Percentiles rank a stretch among this genome's conserved stretches.
phyloP scores from a whole-genome alignment of 2,329 filamentous ascomycete genomes.

The Microsporum canis region DNA sequence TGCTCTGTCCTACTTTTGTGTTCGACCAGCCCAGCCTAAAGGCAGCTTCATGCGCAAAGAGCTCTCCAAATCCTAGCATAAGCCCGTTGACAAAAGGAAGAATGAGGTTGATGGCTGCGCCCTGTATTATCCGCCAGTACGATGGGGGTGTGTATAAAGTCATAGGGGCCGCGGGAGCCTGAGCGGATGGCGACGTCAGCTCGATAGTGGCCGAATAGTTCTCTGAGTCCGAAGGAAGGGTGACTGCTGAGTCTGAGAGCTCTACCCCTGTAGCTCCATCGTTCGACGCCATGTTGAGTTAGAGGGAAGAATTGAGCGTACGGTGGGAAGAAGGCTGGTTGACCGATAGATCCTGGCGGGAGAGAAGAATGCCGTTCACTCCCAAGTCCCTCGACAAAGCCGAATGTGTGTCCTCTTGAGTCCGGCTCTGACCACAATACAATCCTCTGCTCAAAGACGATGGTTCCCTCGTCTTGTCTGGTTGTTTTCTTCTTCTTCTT shows the following conservation, averaged over 20 bases:
- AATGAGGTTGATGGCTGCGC: constrained; percentile 89
- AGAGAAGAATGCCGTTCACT: not conserved
- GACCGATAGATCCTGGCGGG: not conserved
- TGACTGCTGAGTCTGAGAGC: constrained; percentile 34
- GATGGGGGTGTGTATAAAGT: constrained; percentile 85
- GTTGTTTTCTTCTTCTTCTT: not conserved
- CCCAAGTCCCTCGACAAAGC: not conserved
- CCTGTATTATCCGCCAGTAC: constrained; percentile 70
- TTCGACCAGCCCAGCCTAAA: constrained; percentile 87
- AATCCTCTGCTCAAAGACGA: not conserved
- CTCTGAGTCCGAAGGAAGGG: constrained; percentile 39
- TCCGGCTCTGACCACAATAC: not conserved
- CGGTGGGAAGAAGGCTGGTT: constrained; percentile 31
- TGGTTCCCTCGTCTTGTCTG: not conserved
- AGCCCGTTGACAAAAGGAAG: constrained; percentile 93
- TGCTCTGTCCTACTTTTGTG: constrained; percentile 58
- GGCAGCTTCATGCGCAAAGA: constrained; percentile 91
- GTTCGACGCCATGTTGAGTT: constrained; percentile 24
- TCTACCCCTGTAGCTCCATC: constrained; percentile 24
- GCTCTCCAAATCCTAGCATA: constrained; percentile 94
- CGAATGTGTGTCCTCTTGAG: not conserved
- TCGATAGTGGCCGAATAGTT: constrained; percentile 36
- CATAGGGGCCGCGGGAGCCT: constrained; percentile 38
- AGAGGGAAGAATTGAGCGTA: constrained; percentile 24
- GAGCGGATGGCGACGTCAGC: constrained; percentile 22